Conservation (phyloP, 768 basidiomycete species). For the Dacryopinax primogenitus region DNA sequence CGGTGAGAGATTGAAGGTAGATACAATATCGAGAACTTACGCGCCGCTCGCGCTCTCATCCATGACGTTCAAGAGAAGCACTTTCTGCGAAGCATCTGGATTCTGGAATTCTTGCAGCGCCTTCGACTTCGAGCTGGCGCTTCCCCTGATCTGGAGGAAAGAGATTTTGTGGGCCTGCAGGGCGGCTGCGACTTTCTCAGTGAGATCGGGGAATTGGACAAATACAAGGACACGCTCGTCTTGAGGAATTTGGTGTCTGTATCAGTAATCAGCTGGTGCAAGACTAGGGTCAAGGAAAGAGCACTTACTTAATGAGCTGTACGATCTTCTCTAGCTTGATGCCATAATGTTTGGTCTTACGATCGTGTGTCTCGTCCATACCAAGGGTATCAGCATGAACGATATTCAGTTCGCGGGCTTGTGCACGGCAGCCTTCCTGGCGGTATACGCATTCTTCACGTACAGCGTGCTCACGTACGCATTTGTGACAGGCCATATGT, state of each 20-base stretch:
- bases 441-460: constrained; percentile 72
- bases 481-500: constrained; percentile 68
- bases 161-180: constrained; percentile 56
- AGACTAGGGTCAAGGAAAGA: constrained; percentile 18
- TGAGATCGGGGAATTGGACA: constrained; percentile 91
- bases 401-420: constrained; percentile 68
- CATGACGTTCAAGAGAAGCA: constrained; percentile 80
- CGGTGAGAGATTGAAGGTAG: background rate
- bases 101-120: constrained; percentile 79
- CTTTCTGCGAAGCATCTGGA: constrained; percentile 51
- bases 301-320: constrained; percentile 53
- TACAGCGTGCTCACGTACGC: constrained; percentile 59
- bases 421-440: constrained; percentile 59
- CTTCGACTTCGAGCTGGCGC: constrained; percentile 63
- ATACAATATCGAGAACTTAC: constrained; percentile 12
- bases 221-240: constrained; percentile 80
- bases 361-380: constrained; percentile 58
- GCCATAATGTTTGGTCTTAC: constrained; percentile 63
- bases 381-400: constrained; percentile 69
- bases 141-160: constrained; percentile 71
- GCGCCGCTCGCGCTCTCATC: constrained; percentile 91
- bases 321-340: constrained; percentile 71
- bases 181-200: constrained; percentile 79
- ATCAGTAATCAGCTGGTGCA: constrained; percentile 5
- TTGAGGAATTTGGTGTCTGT: constrained; percentile 52